These are phyloP conservation scores for Cyberlindnera mrakii DNA, from an alignment of 805 yeast species.

Conservation along the genomic window DNA sequence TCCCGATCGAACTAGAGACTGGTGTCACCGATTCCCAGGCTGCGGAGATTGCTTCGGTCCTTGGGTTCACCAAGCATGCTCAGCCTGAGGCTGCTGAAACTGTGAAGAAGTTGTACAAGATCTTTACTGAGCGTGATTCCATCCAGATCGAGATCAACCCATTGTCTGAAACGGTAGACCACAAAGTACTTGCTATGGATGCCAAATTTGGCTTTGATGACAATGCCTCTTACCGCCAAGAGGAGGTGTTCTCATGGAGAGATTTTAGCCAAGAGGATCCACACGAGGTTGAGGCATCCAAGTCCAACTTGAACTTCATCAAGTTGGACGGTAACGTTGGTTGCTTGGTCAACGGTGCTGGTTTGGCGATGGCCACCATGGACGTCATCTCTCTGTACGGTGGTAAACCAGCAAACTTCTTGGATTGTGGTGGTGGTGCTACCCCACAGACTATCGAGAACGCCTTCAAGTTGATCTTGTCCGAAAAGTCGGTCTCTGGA, in stretches of 20 bases:
- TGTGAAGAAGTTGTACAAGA: conserved; percentile 80
- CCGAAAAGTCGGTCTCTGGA: conserved; percentile 85
- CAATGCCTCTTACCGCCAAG: conserved; percentile 91
- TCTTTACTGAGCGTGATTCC: conserved; percentile 87
- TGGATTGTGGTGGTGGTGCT: conserved; percentile 99
- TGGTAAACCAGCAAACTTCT: conserved; percentile 98
- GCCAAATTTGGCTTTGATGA: conserved; percentile 98
- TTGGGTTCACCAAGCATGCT: conserved; percentile 78
- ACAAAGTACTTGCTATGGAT: conserved; percentile 94
- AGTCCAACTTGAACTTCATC: conserved; percentile 90
- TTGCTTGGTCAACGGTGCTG: conserved; percentile 99
- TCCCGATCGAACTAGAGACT: conserved; percentile 64
- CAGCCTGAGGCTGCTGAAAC: conserved; percentile 82
- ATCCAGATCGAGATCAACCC: conserved; percentile 99
- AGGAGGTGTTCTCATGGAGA: conserved; percentile 94
- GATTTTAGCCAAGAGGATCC: conserved; percentile 97
- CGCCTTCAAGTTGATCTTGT: conserved; percentile 89
- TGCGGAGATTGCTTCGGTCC: conserved; percentile 62
- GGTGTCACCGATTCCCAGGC: conserved; percentile 83
- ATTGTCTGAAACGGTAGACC: conserved; percentile 85
- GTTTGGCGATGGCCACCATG: conserved; percentile 99
- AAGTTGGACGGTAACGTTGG: conserved; percentile 98
- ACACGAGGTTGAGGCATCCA: conserved; percentile 88
- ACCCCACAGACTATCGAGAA: conserved; percentile 96
- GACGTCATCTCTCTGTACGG: conserved; percentile 97